Conservation (phyloP, 805 yeast genomes). For the Myxozyma monticola region DNA sequence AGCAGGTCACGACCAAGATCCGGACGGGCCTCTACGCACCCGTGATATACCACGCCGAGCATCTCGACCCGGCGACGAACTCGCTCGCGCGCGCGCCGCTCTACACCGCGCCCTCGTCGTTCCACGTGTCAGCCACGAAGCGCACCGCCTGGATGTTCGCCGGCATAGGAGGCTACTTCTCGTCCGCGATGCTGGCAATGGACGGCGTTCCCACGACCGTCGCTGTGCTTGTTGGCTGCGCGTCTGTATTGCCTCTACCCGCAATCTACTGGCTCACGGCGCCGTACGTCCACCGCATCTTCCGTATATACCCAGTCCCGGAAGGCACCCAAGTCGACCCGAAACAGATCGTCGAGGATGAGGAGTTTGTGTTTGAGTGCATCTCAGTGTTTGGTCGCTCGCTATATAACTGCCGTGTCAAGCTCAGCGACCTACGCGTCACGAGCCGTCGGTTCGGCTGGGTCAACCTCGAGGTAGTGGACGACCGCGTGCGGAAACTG, state of each 20-base stretch:
- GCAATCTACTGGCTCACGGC: conserved; percentile 54
- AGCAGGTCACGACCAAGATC: conserved; percentile 6
- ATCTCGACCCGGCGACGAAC: conserved; percentile 8
- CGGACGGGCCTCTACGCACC: conserved; percentile 24
- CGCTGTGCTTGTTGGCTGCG: conserved; percentile 44
- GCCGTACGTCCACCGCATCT: conserved; percentile 71
- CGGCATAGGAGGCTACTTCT: conserved; percentile 28
- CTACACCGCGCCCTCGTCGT: conserved; percentile 32
- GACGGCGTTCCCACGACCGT: conserved; percentile 52
- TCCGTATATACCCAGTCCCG: conserved; percentile 58
- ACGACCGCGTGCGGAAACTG: conserved; percentile 35
- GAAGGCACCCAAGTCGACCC: conserved; percentile 55
- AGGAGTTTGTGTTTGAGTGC: conserved; percentile 66
- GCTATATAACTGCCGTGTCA: conserved; percentile 61
- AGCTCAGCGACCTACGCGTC: conserved; percentile 48
- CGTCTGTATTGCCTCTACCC: conserved; percentile 59
- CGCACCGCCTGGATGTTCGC: conserved; percentile 31
- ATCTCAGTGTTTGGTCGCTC: conserved; percentile 66
- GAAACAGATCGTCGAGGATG: conserved; percentile 61
- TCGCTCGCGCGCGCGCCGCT: conserved; percentile 30
- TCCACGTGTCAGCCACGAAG: conserved; percentile 33
- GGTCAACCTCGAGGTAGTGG: conserved; percentile 47
- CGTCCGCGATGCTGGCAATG: conserved; percentile 27
- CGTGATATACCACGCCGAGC: conserved; percentile 7
- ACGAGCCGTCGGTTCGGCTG: conserved; percentile 48